Conservation (phyloP, 2,329 filamentous ascomycete species). For the Fusarium nelsonii region DNA sequence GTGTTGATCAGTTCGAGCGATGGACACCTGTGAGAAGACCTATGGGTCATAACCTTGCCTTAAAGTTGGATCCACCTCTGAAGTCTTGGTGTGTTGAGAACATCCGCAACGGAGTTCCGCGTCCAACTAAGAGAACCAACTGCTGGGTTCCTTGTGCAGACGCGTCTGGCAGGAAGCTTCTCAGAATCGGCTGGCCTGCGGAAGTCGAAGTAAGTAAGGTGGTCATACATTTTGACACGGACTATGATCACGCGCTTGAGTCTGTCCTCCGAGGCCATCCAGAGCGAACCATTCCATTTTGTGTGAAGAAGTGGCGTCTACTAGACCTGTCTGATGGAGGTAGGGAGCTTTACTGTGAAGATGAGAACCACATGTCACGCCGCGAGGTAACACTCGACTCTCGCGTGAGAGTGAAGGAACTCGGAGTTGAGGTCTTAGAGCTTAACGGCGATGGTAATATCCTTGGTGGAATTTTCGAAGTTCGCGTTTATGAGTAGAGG, state of each 20-base stretch:
- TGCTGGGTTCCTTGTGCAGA: slow-evolving; percentile 8
- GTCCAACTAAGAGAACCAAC: slow-evolving; percentile 18
- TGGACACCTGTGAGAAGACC: slow-evolving; percentile 19
- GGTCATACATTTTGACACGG: slow-evolving; percentile 8
- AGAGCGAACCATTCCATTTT: slow-evolving; percentile 14
- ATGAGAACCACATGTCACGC: slow-evolving; percentile 13
- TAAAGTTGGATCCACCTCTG: neutral
- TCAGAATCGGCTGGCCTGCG: neutral
- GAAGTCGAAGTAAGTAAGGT: neutral
- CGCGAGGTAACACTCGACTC: neutral
- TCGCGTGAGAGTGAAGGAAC: neutral
- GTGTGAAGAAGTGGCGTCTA: slow-evolving; percentile 15
- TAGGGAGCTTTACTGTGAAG: neutral
- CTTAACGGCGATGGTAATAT: slow-evolving; percentile 1
- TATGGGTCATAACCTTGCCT: slow-evolving; percentile 8
- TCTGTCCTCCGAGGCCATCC: slow-evolving; percentile 21
- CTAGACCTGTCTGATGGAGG: slow-evolving; percentile 1
- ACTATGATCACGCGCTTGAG: slow-evolving; percentile 23
- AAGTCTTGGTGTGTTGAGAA: neutral
- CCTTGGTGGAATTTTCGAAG: slow-evolving; percentile 16
- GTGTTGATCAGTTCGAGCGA: slow-evolving; percentile 18
- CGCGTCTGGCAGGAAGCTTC: neutral
- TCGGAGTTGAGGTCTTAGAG: slow-evolving; percentile 11
- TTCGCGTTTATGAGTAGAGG: slow-evolving; percentile 5
- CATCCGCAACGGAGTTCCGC: neutral